Evolutionary conservation across 148 eudicot species (phyloP).

Genomic region (Diospyros lotus): DNA sequence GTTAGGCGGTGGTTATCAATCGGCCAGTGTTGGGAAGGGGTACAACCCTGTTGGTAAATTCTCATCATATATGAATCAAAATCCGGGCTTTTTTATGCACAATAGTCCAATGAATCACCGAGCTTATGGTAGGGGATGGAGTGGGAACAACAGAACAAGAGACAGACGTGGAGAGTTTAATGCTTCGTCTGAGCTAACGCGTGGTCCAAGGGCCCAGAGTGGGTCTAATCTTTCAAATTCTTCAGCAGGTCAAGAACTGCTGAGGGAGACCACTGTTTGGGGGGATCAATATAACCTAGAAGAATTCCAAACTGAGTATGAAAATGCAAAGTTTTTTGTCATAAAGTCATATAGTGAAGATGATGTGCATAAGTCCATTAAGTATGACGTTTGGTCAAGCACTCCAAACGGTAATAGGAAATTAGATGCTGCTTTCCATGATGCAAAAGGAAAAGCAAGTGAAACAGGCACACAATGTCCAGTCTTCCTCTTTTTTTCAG

Average conservation of each 20-base stretch:
- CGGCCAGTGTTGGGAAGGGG: slow-evolving; percentile 37
- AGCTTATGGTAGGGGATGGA: slow-evolving; percentile 53
- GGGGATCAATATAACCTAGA: slow-evolving; percentile 50
- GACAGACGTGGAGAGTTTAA: slow-evolving; percentile 47
- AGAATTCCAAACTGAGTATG: slow-evolving; percentile 56
- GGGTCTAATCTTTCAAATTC: slow-evolving; percentile 21
- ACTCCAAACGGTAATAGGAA: slow-evolving; percentile 81
- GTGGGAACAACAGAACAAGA: slow-evolving; percentile 37
- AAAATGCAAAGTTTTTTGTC: slow-evolving; percentile 71
- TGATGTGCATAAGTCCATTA: slow-evolving; percentile 80
- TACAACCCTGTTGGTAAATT: slow-evolving; percentile 35
- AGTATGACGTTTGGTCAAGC: slow-evolving; percentile 94
- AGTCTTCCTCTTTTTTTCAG: slow-evolving; percentile 84
- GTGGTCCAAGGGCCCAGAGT: slow-evolving; percentile 75
- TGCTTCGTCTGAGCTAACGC: slow-evolving; percentile 49
- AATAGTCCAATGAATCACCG: slow-evolving; percentile 42
- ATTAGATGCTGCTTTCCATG: slow-evolving; percentile 72
- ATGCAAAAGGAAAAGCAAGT: slow-evolving; percentile 50
- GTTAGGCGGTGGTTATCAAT: slow-evolving; percentile 48
- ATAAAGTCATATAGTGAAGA: slow-evolving; percentile 96
- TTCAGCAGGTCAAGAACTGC: slow-evolving; percentile 34
- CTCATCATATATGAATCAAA: slow-evolving; percentile 42
- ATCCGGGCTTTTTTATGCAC: slow-evolving; percentile 41
- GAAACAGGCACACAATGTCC: slow-evolving; percentile 61
- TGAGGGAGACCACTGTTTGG: slow-evolving; percentile 15